A percentile compares a stretch with the other conserved stretches of the same genome.
Evolutionary conservation across 208 protist species (phyloP).

Genomic region (Trypanosoma vivax): DNA sequence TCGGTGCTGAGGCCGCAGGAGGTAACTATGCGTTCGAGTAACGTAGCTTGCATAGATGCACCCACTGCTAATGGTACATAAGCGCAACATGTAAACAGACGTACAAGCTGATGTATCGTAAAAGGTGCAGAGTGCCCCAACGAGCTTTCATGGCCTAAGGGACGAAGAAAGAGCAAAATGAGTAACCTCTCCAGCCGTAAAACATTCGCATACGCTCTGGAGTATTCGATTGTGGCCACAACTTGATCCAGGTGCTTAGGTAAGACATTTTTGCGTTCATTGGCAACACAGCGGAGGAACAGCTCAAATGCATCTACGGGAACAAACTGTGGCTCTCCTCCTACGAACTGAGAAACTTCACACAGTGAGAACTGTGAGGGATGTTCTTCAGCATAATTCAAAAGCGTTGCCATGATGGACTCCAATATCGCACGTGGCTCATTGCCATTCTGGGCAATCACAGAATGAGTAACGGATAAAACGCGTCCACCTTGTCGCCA

Average conservation of each 20-base stretch:
- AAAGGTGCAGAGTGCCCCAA: constrained; percentile 24
- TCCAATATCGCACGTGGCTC: neutral
- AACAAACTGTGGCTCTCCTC: constrained; percentile 1
- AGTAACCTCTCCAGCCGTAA: constrained; percentile 42
- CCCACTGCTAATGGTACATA: constrained; percentile 6
- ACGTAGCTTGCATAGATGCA: constrained; percentile 24
- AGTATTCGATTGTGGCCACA: constrained; percentile 30
- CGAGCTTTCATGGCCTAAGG: constrained; percentile 33
- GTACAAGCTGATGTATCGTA: constrained; percentile 13
- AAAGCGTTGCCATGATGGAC: constrained; percentile 5
- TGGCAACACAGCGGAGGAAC: constrained; percentile 37
- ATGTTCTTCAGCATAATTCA: constrained; percentile 9
- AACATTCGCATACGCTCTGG: constrained; percentile 12
- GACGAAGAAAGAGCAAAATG: constrained; percentile 52
- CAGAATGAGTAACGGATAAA: neutral
- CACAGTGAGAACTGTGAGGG: constrained; percentile 15
- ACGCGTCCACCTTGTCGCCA: constrained; percentile 6
- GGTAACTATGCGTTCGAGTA: constrained; percentile 31
- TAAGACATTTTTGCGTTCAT: constrained; percentile 17
- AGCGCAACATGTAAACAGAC: constrained; percentile 12
- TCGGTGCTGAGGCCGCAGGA: constrained; percentile 5
- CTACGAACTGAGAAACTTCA: constrained; percentile 14
- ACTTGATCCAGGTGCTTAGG: constrained; percentile 24
- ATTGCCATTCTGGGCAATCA: neutral
- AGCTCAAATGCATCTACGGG: constrained; percentile 57